Evolutionary conservation across 2,329 filamentous ascomycete genomes (phyloP).

Genomic region (Penicillium sp.): DNA sequence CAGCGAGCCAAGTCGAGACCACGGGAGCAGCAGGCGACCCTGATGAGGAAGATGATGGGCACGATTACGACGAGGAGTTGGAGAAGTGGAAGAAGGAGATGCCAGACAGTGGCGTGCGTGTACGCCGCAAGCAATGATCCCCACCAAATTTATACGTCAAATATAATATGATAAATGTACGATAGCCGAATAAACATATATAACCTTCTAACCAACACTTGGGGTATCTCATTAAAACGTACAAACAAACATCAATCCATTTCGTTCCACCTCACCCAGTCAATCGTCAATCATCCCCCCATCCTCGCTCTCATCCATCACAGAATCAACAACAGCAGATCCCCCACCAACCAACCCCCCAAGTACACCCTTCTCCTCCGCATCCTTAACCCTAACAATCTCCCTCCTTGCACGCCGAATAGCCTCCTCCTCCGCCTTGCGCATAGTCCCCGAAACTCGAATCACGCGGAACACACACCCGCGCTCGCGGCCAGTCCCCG

Average conservation of each 20-base stretch:
- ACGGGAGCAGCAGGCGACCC: constrained; percentile 28
- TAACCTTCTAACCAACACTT: neutral
- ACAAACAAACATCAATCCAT: neutral
- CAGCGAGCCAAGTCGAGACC: constrained; percentile 28
- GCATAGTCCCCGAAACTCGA: constrained; percentile 87
- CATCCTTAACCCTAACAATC: constrained; percentile 65
- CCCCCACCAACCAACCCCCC: constrained; percentile 38
- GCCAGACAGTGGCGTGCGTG: constrained; percentile 66
- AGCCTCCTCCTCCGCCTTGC: constrained; percentile 86
- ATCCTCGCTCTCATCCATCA: constrained; percentile 50
- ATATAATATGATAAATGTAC: constrained; percentile 20
- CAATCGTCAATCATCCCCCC: constrained; percentile 46
- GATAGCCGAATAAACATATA: constrained; percentile 3
- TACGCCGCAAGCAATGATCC: constrained; percentile 60
- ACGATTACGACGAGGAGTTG: constrained; percentile 24
- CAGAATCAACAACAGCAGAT: constrained; percentile 44
- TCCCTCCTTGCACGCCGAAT: constrained; percentile 72
- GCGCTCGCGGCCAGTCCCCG: constrained; percentile 24
- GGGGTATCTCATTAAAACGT: constrained; percentile 7
- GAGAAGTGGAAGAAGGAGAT: constrained; percentile 40
- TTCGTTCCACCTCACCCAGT: constrained; percentile 8
- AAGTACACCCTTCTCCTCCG: constrained; percentile 46
- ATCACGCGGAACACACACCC: constrained; percentile 81
- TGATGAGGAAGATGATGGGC: constrained; percentile 37
- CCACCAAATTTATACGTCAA: constrained; percentile 23